Evolutionary conservation across 208 protist species (phyloP), one percentile per base, ranked within the genome.

Genomic region (Kentomonas sorsogonicus): DNA sequence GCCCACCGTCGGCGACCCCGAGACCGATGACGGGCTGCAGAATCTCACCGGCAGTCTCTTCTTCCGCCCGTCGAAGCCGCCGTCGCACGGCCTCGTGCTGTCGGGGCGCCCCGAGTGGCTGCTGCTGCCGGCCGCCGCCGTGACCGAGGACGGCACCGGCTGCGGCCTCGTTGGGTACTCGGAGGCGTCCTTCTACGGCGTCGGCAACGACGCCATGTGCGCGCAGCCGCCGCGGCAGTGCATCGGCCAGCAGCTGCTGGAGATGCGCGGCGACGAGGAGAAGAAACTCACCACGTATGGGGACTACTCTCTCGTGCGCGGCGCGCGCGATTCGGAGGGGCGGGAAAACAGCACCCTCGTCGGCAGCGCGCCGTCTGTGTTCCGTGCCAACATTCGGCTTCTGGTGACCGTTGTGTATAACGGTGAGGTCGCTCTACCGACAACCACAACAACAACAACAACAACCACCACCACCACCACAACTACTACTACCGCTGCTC

Each of bases 121-220:
- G n/a, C 43, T 91, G 20, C 46, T 91, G 16, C 72, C 80, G 38
- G 60, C 60, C 0, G 31, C 67, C 4, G 53, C 70, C 22, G 78
- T 89, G 46, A 77, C 61, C n/a, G 23, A 76, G 15, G 39, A 64
- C 22, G 86, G 86, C 10, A 56, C 50, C 7, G 71, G 68, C 22
- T 94, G 80, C 57, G 69, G 89, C 52, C 81, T 77, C 47, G 72
- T 94, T 9, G 86, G 86, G 38, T 58, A 84, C 2, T 52, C 77
- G 47, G 23, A 69, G 47, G 65, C 79, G 67, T 55, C 79, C 53
- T 59, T 89, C 70, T 72, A 57, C 51, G 22, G 45, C 15, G 40
- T 72, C 57, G 48, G 54, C 45, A 50, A 62, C 22, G 29, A 18
- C 2, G 34, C 27, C 22, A 47, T 65, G 27, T 94, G 86, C 68